phyloP scores from a whole-genome alignment of 2,329 filamentous ascomycete genomes.

The Penicillium sp. region DNA sequence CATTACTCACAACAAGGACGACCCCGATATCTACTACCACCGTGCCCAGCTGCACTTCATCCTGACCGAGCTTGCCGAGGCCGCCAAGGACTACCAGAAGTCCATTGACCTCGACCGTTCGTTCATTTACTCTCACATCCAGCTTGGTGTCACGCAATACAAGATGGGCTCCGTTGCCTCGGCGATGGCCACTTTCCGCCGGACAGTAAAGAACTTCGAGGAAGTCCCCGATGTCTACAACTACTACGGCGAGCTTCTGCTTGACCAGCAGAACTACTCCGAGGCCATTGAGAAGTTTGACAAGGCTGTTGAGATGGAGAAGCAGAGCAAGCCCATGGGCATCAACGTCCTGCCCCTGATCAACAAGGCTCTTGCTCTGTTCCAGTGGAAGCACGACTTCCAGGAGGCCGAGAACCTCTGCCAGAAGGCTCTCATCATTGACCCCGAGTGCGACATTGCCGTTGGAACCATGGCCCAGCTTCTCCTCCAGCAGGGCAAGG shows the following conservation, averaged over 20 bases:
- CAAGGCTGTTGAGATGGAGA: constrained; percentile 98
- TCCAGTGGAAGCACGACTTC: constrained; percentile 99
- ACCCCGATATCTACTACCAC: constrained; percentile 99
- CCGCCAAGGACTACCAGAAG: constrained; percentile 98
- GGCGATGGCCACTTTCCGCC: constrained; percentile 96
- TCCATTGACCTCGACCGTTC: constrained; percentile 93
- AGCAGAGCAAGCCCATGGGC: constrained; percentile 83
- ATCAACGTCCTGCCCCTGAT: constrained; percentile 98
- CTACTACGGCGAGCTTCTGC: constrained; percentile 95
- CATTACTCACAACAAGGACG: constrained; percentile 76
- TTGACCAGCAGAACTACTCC: constrained; percentile 93
- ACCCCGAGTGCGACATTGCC: constrained; percentile 97
- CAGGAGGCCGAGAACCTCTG: constrained; percentile 91
- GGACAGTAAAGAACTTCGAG: constrained; percentile 97
- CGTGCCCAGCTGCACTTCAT: constrained; percentile 98
- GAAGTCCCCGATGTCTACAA: constrained; percentile 98
- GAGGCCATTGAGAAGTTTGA: constrained; percentile 99
- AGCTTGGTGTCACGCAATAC: constrained; percentile 98
- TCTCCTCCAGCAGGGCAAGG: constrained; percentile 94
- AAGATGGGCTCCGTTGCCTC: constrained; percentile 99
- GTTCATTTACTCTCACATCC: constrained; percentile 99
- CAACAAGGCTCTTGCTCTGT: constrained; percentile 95
- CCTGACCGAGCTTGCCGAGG: constrained; percentile 85
- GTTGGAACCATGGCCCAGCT: constrained; percentile 98
- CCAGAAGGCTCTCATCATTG: constrained; percentile 95